Percentiles rank a stretch among this genome's conserved stretches.
Conservation (phyloP, 1,284 basidiomycete genomes). For the Sphaerobolus stellatus region DNA sequence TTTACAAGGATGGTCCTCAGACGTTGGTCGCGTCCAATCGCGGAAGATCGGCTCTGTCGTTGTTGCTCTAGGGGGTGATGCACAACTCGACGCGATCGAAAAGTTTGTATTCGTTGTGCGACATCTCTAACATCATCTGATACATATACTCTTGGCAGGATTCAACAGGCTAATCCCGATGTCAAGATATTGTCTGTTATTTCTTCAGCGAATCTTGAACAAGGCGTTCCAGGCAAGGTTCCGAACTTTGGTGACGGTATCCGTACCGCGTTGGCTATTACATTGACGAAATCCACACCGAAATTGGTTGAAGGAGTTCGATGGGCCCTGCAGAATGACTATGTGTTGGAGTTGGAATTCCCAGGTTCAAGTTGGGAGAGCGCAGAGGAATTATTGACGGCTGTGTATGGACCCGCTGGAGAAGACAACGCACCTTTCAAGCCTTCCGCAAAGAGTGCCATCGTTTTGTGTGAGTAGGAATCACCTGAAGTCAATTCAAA, state of each 20-base stretch:
- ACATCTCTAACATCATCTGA: constrained; percentile 5
- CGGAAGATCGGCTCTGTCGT: constrained; percentile 51
- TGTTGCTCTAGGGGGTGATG: constrained; percentile 24
- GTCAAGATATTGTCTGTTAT: constrained; percentile 47
- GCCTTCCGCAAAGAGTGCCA: constrained; percentile 42
- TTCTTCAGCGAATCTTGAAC: constrained; percentile 57
- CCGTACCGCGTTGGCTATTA: constrained; percentile 53
- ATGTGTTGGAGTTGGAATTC: constrained; percentile 60
- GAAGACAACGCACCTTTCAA: constrained; percentile 16
- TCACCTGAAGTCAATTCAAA: constrained; percentile 10
- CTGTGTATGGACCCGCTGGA: constrained; percentile 50
- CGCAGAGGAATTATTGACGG: constrained; percentile 72
- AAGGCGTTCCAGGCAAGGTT: constrained; percentile 39
- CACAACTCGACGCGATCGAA: constrained; percentile 34
- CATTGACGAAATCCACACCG: constrained; percentile 50
- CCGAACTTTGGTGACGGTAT: constrained; percentile 21
- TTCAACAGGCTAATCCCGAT: constrained; percentile 4
- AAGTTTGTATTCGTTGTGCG: constrained; percentile 31
- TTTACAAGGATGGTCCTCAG: constrained; percentile 50
- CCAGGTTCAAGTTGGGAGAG: constrained; percentile 63
- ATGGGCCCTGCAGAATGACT: constrained; percentile 62
- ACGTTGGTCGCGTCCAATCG: constrained; percentile 47
- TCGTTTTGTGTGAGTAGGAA: constrained; percentile 69
- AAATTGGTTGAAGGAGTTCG: constrained; percentile 51
- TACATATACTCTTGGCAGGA: constrained; percentile 6